Evolutionary conservation across 176 grass and related monocot species (phyloP), one percentile per base, ranked within the genome.

Genomic region (Eleusine coracana): DNA sequence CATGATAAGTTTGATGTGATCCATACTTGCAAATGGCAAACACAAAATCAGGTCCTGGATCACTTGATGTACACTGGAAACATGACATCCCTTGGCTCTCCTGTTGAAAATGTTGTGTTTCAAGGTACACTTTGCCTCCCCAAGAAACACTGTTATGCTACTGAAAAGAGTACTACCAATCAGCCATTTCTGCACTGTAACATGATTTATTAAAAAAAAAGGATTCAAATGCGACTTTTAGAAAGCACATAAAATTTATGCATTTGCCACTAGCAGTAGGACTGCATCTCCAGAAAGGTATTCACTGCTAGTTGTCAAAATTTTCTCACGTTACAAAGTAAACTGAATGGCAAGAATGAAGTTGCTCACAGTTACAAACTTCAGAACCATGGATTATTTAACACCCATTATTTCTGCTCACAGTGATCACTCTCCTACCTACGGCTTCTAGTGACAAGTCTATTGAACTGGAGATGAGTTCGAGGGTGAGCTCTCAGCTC

Each of bases 291-390:
- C 64, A 77, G 18, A 48, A 38, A 23, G 28, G 55, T 15, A 18
- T 48, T 60, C 60, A 59, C 6, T 66, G 25, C 74, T 31, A 3
- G 51, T 73, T 62, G 60, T 68, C 83, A 90, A 90, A 86, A 78
- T 68, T 86, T 86, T 50, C 67, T 68, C 54, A 79, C 31, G 34
- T 73, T 86, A 90, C 79, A 83, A 76, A 89, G 38, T 68, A 75
- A 80, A 73, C 1, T 65, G 58, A 50, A 15, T 21, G 17, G 20
- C 72, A 77, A 77, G 56, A 46, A 66, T 31, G 44, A 66, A 64
- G 56, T 66, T 49, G 46, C 56, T 25, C 71, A 55, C 45, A 16
- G 65, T 58, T 58, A 81, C 78, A 90, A 73, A 82, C 83, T 68
- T 51, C 7, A 80, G 74, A 90, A 59, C 39, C 27, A 27, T 58